Percentiles rank a stretch among this genome's conserved stretches.
phyloP scores from a whole-genome alignment of 768 basidiomycete genomes.

The Lactarius indigo region DNA sequence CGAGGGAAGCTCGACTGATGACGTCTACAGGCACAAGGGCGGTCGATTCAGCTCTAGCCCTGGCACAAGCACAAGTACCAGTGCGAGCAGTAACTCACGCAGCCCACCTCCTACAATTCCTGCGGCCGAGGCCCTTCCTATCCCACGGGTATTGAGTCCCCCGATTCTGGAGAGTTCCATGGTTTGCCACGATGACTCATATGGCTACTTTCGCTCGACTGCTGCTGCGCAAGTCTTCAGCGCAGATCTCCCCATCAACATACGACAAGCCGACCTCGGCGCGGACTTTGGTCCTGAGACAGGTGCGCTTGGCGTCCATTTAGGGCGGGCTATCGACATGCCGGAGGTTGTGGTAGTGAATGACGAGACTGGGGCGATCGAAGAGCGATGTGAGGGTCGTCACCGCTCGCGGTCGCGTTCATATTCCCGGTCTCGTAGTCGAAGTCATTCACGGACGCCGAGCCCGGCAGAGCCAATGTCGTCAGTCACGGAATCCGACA shows the following conservation, averaged over 20 bases:
- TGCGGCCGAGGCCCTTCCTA: constrained; percentile 15
- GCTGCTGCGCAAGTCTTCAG: constrained; percentile 11
- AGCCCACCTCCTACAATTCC: constrained; percentile 21
- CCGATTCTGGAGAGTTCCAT: constrained; percentile 9
- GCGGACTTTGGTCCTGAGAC: constrained; percentile 16
- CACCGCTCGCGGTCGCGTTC: constrained; percentile 16
- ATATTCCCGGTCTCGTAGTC: constrained; percentile 19
- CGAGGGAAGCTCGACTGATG: constrained; percentile 28
- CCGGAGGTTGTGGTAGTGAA: constrained; percentile 25
- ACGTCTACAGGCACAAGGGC: constrained; percentile 36
- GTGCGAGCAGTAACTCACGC: constrained; percentile 22
- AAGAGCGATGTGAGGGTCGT: constrained; percentile 19
- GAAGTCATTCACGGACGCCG: constrained; percentile 26
- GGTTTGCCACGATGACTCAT: constrained; percentile 16
- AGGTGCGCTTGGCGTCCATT: constrained; percentile 18
- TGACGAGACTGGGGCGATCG: constrained; percentile 21
- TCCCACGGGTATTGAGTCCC: constrained; percentile 18
- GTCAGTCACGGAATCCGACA: constrained; percentile 17
- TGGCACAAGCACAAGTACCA: constrained; percentile 26
- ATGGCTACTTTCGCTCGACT: constrained; percentile 15
- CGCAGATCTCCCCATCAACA: constrained; percentile 3
- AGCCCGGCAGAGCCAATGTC: constrained; percentile 22
- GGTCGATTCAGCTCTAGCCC: constrained; percentile 37
- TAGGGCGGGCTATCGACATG: constrained; percentile 22
- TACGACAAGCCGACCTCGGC: constrained; percentile 14